Evolutionary conservation across 1,139 yeast species (phyloP).

Genomic region (Lodderomyces oxycetoniae): DNA sequence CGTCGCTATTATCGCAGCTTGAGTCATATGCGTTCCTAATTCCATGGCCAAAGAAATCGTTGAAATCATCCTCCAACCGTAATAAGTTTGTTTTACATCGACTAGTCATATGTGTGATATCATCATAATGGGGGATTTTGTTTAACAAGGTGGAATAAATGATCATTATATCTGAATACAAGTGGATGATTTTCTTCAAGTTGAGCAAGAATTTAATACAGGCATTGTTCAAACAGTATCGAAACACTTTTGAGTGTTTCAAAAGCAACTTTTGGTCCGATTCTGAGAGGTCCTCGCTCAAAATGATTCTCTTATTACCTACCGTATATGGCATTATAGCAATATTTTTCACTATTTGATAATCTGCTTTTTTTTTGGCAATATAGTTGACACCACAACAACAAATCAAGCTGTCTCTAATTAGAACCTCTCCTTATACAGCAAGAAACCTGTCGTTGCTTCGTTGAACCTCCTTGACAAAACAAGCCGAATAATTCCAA

Average conservation of each 20-base stretch:
- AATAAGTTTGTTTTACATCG: constrained; percentile 21
- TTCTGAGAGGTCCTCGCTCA: constrained; percentile 18
- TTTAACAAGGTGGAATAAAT: constrained; percentile 38
- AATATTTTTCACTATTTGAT: too few species aligned
- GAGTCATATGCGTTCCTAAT: neutral
- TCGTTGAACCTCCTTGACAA: too few species aligned
- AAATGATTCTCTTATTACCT: constrained; percentile 26
- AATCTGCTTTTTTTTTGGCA: neutral
- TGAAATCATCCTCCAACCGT: constrained; percentile 32
- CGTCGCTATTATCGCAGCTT: neutral
- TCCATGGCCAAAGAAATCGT: constrained; percentile 24
- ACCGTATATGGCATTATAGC: constrained; percentile 31
- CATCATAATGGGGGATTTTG: constrained; percentile 42
- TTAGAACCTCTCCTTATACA: too few species aligned
- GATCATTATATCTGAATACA: constrained; percentile 36
- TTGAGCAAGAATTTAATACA: constrained; percentile 25
- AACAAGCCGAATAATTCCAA: too few species aligned
- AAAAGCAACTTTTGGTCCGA: constrained; percentile 25
- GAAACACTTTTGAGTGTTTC: constrained; percentile 29
- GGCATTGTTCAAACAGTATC: constrained; percentile 32
- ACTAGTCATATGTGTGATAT: constrained; percentile 34
- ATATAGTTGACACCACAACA: neutral
- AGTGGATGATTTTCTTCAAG: constrained; percentile 32
- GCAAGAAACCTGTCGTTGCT: too few species aligned
- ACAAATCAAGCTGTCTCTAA: too few species aligned